Evolutionary conservation across 306 rosid species (phyloP), one percentile per base, ranked within the genome.

Genomic region (Datisca glomerata): DNA sequence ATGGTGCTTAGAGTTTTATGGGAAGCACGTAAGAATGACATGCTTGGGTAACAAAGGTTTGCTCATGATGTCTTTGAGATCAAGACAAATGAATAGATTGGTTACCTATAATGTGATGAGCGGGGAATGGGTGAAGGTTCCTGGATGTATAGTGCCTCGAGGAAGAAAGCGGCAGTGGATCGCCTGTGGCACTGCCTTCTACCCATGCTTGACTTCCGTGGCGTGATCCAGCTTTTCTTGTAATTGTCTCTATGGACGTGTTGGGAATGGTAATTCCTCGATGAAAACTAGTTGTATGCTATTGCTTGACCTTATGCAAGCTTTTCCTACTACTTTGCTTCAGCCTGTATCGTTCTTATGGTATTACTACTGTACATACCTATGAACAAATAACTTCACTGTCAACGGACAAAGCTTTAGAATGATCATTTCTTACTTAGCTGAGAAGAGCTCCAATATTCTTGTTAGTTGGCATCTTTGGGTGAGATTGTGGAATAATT

Each of bases 1-100:
- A 49, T 79, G 85, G 96, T 86, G 96, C 96, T 81, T 86, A 73
- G 96, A 86, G 59, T 86, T 78, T 61, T 86, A 86, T 49, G 96
- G 94, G 65, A 86, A 86, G 96, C 86, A 71, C 92, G 79, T 81
- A 53, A 61, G 74, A 48, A 86, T 86, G 96, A 75, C 68, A 59
- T 86, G 94, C 92, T 57, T 81, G 60, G 96, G 94, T 44, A 86
- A 81, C 86, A 75, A 63, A 65, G 94, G 92, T 63, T 64, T 81
- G 72, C 92, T 86, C 68, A 73, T 86, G 96, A 49, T 86, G 65
- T 81, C 92, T 62, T 61, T 81, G 71, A 66, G 80, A 51, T 78
- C 79, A 0, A 73, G 61, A 64, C 81, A 73, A 24, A 75, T 65
- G 70, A 76, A 70, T 65, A 64, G 81, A 13, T 59, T 78, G 69